phyloP scores from a whole-genome alignment of 1,284 basidiomycete species.

The Ganoderma sinense region DNA sequence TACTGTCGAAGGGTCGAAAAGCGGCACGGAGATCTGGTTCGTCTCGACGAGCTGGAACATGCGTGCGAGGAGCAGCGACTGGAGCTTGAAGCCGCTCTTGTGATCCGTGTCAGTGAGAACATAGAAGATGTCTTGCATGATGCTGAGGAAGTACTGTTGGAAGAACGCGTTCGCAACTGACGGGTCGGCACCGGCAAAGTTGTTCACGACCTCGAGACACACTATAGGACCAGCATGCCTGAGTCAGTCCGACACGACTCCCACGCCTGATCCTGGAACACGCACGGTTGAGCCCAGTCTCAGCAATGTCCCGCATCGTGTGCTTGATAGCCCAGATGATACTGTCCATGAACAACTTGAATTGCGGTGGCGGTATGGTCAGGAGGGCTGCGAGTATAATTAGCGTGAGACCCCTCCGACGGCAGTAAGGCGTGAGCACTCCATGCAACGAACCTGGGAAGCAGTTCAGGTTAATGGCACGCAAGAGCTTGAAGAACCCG shows the following conservation, averaged over 20 bases:
- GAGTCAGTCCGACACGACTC: slow-evolving; percentile 24
- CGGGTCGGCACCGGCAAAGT: slow-evolving; percentile 87
- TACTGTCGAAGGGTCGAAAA: slow-evolving; percentile 85
- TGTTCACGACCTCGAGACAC: slow-evolving; percentile 94
- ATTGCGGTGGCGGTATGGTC: slow-evolving; percentile 88
- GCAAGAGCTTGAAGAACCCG: slow-evolving; percentile 96
- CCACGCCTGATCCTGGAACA: slow-evolving; percentile 26
- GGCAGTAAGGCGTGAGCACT: slow-evolving; percentile 2
- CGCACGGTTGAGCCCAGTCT: slow-evolving; percentile 90
- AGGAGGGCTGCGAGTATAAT: slow-evolving; percentile 73
- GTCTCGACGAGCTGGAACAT: slow-evolving; percentile 95
- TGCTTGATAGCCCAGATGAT: slow-evolving; percentile 99
- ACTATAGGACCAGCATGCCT: slow-evolving; percentile 55
- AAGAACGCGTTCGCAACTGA: slow-evolving; percentile 81
- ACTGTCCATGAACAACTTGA: slow-evolving; percentile 98
- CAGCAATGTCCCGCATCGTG: slow-evolving; percentile 98
- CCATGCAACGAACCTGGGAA: slow-evolving; percentile 79
- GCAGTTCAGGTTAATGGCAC: slow-evolving; percentile 93
- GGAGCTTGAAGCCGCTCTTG: slow-evolving; percentile 97
- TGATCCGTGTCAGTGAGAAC: slow-evolving; percentile 98
- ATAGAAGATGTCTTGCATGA: slow-evolving; percentile 97
- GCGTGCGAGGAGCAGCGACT: slow-evolving; percentile 88
- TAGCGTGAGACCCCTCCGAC: slow-evolving; percentile 14
- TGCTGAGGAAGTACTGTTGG: slow-evolving; percentile 92
- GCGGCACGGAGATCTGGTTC: slow-evolving; percentile 82